Conservation (phyloP, 1,284 basidiomycete genomes). For the Puccinia novopanici region DNA sequence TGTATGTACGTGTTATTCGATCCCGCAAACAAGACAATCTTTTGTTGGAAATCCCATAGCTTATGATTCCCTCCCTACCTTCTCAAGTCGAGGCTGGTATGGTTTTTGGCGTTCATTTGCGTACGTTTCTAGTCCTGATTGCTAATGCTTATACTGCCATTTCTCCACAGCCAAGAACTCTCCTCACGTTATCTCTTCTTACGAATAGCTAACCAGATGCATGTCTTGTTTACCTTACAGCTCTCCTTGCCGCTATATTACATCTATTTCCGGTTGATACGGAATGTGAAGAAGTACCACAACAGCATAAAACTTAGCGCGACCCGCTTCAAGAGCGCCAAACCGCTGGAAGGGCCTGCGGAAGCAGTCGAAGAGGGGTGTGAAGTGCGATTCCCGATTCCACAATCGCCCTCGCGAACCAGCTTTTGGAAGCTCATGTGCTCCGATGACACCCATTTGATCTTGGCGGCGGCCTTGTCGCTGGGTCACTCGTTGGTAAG, state of each 20-base stretch:
- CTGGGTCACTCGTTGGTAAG: neutral
- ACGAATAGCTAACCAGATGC: too few relatives aligned
- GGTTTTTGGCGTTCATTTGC: neutral
- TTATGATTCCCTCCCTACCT: neutral
- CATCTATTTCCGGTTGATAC: neutral
- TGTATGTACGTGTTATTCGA: neutral
- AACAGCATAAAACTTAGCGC: neutral
- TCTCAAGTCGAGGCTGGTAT: slow-evolving; percentile 4
- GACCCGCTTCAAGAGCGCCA: neutral
- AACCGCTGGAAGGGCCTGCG: neutral
- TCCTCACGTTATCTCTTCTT: too few relatives aligned
- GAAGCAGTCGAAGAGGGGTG: neutral
- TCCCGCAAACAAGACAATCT: neutral
- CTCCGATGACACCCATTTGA: neutral
- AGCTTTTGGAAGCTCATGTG: neutral
- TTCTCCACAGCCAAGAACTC: neutral
- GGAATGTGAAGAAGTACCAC: neutral
- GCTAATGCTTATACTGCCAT: neutral
- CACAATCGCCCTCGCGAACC: neutral
- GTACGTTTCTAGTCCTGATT: neutral
- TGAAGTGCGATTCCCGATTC: neutral
- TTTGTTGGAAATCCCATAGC: neutral
- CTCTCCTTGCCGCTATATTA: slow-evolving; percentile 10
- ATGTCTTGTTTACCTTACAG: neutral
- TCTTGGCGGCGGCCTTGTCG: slow-evolving; percentile 1